These are phyloP conservation scores for Penicillium argentinense DNA, from an alignment of 495 filamentous ascomycete genomes.

Conservation along the genomic window DNA sequence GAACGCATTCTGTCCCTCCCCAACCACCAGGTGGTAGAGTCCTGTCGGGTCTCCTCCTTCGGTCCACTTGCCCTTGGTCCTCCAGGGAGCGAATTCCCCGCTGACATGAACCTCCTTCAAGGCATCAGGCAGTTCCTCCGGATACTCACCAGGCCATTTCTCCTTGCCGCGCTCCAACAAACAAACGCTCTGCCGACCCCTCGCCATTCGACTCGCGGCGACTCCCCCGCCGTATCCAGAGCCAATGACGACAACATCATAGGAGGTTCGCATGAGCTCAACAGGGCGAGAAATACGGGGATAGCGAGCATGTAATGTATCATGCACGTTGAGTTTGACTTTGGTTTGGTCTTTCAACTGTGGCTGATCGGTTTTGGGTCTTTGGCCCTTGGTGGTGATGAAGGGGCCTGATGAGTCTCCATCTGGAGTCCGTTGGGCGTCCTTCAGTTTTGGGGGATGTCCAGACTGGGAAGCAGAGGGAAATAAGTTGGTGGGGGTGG, in stretches of 20 bases:
- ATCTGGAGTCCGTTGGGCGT: no score
- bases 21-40: neutral
- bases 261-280: neutral
- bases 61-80: neutral
- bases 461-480: no score
- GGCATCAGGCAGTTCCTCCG: neutral
- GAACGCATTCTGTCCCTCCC: neutral
- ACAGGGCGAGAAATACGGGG: neutral
- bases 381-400: no score
- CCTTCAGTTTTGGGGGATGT: no score
- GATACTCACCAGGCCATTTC: slow-evolving; percentile 48
- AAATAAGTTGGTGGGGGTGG: no score
- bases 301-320: neutral
- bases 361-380: no score
- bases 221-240: slow-evolving; percentile 69
- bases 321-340: no score
- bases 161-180: slow-evolving; percentile 64
- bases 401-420: no score
- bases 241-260: slow-evolving; percentile 66
- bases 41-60: neutral
- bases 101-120: neutral
- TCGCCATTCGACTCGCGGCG: slow-evolving; percentile 63
- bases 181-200: slow-evolving; percentile 59
- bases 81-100: neutral
- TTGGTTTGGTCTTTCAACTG: no score